Evolutionary conservation across 139 green algal species (phyloP).

Genomic region (Coelastrella sp.): DNA sequence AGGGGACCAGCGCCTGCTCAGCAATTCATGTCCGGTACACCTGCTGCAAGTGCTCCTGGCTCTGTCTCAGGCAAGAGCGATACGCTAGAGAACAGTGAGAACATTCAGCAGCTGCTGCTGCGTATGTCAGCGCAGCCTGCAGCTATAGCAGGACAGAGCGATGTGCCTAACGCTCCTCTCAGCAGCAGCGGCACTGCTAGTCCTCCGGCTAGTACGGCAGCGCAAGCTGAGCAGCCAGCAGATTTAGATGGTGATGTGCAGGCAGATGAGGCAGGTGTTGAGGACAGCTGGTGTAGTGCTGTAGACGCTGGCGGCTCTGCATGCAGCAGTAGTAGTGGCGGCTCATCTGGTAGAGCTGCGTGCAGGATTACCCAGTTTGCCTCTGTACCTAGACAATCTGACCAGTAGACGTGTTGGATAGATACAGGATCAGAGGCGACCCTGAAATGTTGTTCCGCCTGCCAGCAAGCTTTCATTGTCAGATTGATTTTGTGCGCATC

Average conservation of each 20-base stretch:
- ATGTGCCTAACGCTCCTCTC: neutral
- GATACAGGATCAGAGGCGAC: too few relatives aligned
- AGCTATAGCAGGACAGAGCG: neutral
- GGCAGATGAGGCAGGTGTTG: neutral
- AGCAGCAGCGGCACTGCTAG: neutral
- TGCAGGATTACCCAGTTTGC: too few relatives aligned
- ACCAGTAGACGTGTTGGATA: too few relatives aligned
- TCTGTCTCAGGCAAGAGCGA: neutral
- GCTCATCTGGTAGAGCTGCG: too few relatives aligned
- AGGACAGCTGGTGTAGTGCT: neutral
- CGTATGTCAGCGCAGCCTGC: neutral
- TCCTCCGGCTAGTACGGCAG: neutral
- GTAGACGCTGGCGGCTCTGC: too few relatives aligned
- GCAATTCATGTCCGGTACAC: neutral
- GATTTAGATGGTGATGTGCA: neutral
- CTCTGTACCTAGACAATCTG: too few relatives aligned
- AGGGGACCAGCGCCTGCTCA: neutral
- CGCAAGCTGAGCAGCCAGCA: neutral
- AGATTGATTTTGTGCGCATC: too few relatives aligned
- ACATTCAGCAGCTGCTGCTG: constrained; percentile 1
- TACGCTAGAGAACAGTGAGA: neutral
- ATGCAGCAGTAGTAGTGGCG: too few relatives aligned
- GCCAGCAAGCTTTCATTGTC: too few relatives aligned
- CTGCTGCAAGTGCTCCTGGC: neutral
- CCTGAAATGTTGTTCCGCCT: too few relatives aligned